Percentiles rank a stretch among this genome's conserved stretches.
Evolutionary conservation across 768 basidiomycete genomes (phyloP).

Genomic region (Auriculariales sp.): DNA sequence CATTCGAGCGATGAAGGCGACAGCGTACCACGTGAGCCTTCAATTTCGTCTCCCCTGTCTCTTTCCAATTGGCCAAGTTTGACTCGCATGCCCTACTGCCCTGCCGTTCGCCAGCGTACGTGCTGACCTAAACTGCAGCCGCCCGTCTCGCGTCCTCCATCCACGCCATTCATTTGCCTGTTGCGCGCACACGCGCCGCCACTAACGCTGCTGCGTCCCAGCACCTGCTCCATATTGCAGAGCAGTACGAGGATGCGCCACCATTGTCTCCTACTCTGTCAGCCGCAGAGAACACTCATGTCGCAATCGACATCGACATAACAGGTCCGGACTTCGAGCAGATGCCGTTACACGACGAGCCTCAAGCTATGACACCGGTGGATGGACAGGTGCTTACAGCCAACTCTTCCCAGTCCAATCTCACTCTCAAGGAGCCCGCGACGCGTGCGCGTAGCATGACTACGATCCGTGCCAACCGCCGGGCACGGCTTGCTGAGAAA

Average conservation of each 20-base stretch:
- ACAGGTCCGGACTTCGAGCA: constrained; percentile 4
- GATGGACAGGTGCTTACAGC: not conserved
- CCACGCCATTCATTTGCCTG: constrained; percentile 71
- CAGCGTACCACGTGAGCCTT: constrained; percentile 11
- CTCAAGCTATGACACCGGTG: too few species aligned
- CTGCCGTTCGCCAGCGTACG: constrained; percentile 5
- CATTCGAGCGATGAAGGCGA: constrained; percentile 45
- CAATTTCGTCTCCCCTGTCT: not conserved
- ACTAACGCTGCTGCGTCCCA: not conserved
- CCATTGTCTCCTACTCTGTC: too few species aligned
- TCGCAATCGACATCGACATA: not conserved
- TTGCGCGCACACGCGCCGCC: not conserved
- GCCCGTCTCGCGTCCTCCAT: constrained; percentile 65
- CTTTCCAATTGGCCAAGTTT: too few species aligned
- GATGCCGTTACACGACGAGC: not conserved
- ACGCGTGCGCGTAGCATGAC: constrained; percentile 48
- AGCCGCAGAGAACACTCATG: not conserved
- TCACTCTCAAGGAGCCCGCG: constrained; percentile 10
- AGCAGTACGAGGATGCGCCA: not conserved
- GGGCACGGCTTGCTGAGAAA: constrained; percentile 71
- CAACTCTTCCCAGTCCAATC: too few species aligned
- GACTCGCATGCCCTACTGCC: not conserved
- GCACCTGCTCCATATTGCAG: not conserved
- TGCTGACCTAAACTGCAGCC: constrained; percentile 15
- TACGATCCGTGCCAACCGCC: constrained; percentile 53